Evolutionary conservation across 1,284 basidiomycete genomes (phyloP).

Genomic region (Somion occarium): DNA sequence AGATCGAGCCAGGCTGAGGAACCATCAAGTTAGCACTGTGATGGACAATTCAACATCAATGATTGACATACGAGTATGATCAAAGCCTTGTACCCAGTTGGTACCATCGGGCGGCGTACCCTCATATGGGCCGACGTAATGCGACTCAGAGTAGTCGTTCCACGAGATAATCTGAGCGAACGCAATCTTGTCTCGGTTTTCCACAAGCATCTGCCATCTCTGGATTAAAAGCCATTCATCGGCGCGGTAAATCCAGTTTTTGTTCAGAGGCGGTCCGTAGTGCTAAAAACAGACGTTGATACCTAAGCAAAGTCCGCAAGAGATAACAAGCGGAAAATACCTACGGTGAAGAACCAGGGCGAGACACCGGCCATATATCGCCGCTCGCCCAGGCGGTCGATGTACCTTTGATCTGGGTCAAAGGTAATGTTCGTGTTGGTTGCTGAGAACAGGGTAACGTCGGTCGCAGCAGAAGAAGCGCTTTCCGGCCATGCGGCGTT

Average conservation of each 20-base stretch:
- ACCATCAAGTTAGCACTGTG: background rate
- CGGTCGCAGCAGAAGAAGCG: background rate
- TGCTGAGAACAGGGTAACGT: conserved; percentile 4
- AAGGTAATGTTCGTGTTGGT: conserved; percentile 26
- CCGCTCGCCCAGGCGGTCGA: conserved; percentile 21
- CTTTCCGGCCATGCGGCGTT: conserved; percentile 24
- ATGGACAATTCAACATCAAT: background rate
- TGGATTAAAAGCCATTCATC: background rate
- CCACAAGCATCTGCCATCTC: background rate
- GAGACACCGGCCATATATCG: conserved; percentile 36
- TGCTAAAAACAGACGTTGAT: conserved; percentile 7
- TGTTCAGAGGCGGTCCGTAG: conserved; percentile 4
- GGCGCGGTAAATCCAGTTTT: background rate
- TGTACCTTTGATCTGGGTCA: conserved; percentile 23
- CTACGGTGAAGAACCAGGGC: conserved; percentile 50
- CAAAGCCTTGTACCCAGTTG: background rate
- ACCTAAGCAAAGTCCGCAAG: too few species aligned
- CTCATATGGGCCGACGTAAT: background rate
- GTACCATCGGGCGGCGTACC: background rate
- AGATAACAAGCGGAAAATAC: conserved; percentile 6
- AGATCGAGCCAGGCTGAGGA: conserved; percentile 37
- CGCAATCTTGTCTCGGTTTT: background rate
- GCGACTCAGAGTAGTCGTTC: background rate
- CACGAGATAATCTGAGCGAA: background rate
- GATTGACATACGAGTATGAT: background rate